Evolutionary conservation across 148 eudicot genomes (phyloP), one percentile per base, ranked within the genome.

Genomic region (Euryodendron excelsum): DNA sequence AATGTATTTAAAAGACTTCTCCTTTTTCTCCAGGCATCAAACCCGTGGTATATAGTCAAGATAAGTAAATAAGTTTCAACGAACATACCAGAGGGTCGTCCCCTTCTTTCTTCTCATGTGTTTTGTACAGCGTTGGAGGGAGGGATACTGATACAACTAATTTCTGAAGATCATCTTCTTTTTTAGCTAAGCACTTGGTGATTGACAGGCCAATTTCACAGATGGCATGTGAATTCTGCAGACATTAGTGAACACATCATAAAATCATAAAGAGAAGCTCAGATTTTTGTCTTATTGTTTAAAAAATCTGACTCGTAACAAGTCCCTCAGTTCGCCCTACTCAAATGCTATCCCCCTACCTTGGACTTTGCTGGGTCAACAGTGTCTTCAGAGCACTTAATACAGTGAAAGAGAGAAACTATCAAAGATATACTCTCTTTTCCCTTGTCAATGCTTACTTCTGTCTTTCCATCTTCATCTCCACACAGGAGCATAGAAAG

Each of bases 171-270:
- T 84, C 89, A 58, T 84, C 91, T 80, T 87, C 80, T n/a, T 85
- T 89, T 71, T 79, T 78, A 70, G 78, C 85, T 48, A 96, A 84
- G 64, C 87, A 93, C 86, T 93, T 91, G 67, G 84, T 80, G 60
- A 93, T 83, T 83, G 91, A 67, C 64, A 93, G 80, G 68, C 98
- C 98, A 83, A 96, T 87, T 62, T 96, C 99, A 78, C 94, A 93
- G 67, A 96, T 87, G 47, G 89, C 97, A 83, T 93, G 80, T 27
- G 92, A 91, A 73, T 93, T 93, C 99, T 96, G 94, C 83, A 74
- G 52, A 80, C 65, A 74, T 78, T 65, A 76, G 45, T 62, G 70
- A 53, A 44, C 64, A 80, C 12, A 53, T 63, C 6, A 80, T 41
- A 78, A 68, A 78, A 63, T 69, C 9, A 63, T 53, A 77, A 60